These are phyloP conservation scores for Botrytis elliptica DNA, from an alignment of 2,329 filamentous ascomycete genomes.

Conservation along the genomic window DNA sequence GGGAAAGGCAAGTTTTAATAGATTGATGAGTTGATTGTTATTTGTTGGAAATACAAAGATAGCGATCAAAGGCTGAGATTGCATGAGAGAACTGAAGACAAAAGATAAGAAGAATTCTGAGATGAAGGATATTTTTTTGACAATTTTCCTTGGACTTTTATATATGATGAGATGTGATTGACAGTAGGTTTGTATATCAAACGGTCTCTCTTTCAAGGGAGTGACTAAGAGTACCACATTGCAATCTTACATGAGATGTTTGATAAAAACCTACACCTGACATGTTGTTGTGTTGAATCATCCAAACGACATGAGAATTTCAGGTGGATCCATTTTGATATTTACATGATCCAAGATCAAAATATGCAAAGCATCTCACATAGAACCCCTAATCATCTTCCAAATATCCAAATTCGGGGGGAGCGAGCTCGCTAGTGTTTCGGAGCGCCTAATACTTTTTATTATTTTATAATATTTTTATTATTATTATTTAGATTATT, in stretches of 20 bases:
- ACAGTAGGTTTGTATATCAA: background rate
- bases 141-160: accelerated
- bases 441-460: too few relatives aligned
- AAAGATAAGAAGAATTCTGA: background rate
- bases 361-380: too few relatives aligned
- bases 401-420: too few relatives aligned
- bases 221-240: background rate
- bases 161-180: accelerated
- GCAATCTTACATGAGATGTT: background rate
- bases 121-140: accelerated
- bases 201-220: background rate
- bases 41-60: background rate
- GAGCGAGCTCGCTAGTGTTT: too few relatives aligned
- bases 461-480: too few relatives aligned
- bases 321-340: background rate
- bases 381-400: too few relatives aligned
- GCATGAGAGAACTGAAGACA: background rate
- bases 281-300: background rate
- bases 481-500: too few relatives aligned
- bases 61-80: background rate
- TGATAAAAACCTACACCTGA: background rate
- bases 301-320: background rate
- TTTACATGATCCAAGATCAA: too few relatives aligned
- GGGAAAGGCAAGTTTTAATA: background rate
- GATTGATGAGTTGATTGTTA: background rate